Conservation (phyloP, 768 basidiomycete species). For the Auriscalpium vulgare region DNA sequence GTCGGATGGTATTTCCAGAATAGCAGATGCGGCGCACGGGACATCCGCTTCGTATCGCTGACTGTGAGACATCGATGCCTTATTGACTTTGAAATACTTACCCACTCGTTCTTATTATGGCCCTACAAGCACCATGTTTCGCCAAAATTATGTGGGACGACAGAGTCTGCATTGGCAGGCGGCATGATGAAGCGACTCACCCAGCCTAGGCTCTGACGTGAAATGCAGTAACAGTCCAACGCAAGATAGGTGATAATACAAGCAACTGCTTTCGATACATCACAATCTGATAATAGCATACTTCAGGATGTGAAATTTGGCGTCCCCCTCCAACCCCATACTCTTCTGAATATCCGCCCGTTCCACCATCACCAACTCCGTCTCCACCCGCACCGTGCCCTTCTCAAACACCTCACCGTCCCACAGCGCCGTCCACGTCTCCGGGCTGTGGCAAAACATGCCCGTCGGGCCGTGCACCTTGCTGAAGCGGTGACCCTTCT, state of each 20-base stretch:
- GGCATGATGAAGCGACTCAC: no score
- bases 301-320: not conserved
- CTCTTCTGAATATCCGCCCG: not conserved
- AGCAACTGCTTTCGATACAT: not conserved
- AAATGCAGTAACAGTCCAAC: no score
- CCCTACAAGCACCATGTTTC: no score
- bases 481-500: conserved; percentile 21
- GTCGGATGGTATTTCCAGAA: no score
- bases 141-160: no score
- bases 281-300: not conserved
- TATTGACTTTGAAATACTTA: no score
- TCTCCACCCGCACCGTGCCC: conserved; percentile 2
- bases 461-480: not conserved
- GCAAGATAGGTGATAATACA: not conserved
- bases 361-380: not conserved
- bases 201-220: no score
- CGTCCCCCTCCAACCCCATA: not conserved
- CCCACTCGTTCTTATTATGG: no score
- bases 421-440: conserved; percentile 32
- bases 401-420: conserved; percentile 17
- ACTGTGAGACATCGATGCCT: no score
- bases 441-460: conserved; percentile 28
- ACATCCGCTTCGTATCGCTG: no score
- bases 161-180: no score
- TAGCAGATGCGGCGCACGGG: no score